Evolutionary conservation across 148 eudicot species (phyloP), one percentile per base, ranked within the genome.

Genomic region (Cornus kousa): DNA sequence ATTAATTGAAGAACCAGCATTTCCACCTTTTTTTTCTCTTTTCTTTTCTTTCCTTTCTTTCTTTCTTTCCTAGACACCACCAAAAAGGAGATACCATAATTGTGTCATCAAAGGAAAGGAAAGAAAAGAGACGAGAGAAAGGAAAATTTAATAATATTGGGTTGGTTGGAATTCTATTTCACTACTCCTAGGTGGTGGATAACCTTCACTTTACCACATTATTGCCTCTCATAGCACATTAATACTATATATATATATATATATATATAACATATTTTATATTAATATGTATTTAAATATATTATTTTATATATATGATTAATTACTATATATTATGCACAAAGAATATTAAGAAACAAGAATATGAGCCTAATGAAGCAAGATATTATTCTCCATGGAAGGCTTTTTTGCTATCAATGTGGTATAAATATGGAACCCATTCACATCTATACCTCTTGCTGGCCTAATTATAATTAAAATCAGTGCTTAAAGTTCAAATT

Each of bases 1-100:
- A 43, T 43, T 39, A 39, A 39, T 10, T 2, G 24, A 40, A 33
- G 78, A 82, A 77, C 80, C 74, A 31, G 67, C 76, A 77, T 64
- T 71, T 67, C 13, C 28, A 28, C 28, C 28, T 28, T 28, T 28
- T 28, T 28, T 28, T 28, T 28, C 28, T 28, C 28, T 28, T 28
- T 28, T 28, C 28, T 28, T 28, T 28, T 28, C 28, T 28, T 28
- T 28, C 1, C 28, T 28, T 28, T 7, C 32, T 65, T 77, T 81
- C 72, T 60, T 50, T 6, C 17, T 60, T 35, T 6, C 23, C 9
- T 12, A 22, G 59, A 74, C 73, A 72, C 46, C 12, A 43, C 68
- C 43, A 73, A 77, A 82, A 67, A 77, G 70, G 59, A 68, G 74
- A 67, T 68, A 70, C 76, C 55, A 77, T 77, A 69, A 23, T 77